Percentiles rank a stretch among this genome's conserved stretches.
Conservation (phyloP, 129 eudicot species). For the Artemisia annua region DNA sequence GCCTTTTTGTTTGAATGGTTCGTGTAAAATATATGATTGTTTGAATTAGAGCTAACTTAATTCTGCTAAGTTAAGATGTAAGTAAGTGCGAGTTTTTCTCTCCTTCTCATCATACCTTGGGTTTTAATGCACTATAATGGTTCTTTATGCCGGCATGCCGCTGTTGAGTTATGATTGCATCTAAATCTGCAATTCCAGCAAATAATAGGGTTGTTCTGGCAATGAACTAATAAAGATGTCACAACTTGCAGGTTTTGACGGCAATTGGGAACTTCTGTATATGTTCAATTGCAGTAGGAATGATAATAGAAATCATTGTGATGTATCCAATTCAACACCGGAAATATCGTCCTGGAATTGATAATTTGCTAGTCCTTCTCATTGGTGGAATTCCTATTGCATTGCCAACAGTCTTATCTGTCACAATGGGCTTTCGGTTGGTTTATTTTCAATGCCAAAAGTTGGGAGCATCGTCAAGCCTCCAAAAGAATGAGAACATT, state of each 20-base stretch:
- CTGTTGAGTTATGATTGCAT: neutral
- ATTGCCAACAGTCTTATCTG: slow-evolving; percentile 75
- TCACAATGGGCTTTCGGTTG: no score
- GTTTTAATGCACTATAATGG: no score
- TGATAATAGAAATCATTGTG: slow-evolving; percentile 67
- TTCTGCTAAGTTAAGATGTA: no score
- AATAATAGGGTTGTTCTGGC: slow-evolving; percentile 4
- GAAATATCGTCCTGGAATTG: slow-evolving; percentile 72
- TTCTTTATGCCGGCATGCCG: neutral
- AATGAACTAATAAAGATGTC: slow-evolving; percentile 14
- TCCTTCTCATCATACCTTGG: neutral
- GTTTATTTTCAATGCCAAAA: no score
- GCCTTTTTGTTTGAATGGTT: no score
- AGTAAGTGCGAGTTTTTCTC: neutral
- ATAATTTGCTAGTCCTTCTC: slow-evolving; percentile 72
- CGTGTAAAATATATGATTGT: no score
- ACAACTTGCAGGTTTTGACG: slow-evolving; percentile 59
- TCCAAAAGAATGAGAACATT: no score
- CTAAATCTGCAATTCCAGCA: neutral
- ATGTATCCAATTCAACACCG: slow-evolving; percentile 80
- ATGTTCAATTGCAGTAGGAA: slow-evolving; percentile 75
- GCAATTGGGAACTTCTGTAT: slow-evolving; percentile 83
- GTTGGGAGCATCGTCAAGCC: no score
- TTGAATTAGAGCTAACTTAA: no score
- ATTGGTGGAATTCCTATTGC: slow-evolving; percentile 88